Conservation (phyloP, 2,329 filamentous ascomycete genomes). For the Cladorrhinum sp. region DNA sequence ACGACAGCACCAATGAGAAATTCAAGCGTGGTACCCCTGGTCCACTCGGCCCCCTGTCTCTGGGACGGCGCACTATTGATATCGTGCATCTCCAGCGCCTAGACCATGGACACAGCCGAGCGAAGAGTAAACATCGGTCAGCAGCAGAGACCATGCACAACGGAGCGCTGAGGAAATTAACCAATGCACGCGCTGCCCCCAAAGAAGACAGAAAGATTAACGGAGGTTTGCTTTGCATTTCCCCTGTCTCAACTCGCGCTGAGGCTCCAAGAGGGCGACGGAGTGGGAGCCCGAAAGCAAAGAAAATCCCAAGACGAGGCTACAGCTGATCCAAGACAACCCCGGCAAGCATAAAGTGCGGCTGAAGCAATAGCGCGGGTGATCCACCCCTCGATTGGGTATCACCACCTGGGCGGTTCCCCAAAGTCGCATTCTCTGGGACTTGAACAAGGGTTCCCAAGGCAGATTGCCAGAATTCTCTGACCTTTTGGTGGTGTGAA, state of each 20-base stretch:
- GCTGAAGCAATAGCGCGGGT: constrained; percentile 7
- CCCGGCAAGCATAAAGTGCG: constrained; percentile 3
- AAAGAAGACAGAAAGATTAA: not conserved
- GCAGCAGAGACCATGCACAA: not conserved
- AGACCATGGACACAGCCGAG: not conserved
- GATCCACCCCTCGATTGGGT: not conserved
- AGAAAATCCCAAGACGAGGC: not conserved
- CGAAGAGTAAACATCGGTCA: not conserved
- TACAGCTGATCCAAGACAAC: not conserved
- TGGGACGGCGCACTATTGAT: not conserved
- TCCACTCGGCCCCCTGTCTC: not conserved
- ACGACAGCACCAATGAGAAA: not conserved
- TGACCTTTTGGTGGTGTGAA: not conserved
- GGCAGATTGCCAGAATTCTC: constrained; percentile 1
- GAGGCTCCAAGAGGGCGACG: not conserved
- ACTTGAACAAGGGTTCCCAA: not conserved
- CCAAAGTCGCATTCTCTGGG: not conserved
- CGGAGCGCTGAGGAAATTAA: not conserved
- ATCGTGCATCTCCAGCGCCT: not conserved
- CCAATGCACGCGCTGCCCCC: not conserved
- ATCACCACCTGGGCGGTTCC: not conserved
- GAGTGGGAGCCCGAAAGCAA: not conserved
- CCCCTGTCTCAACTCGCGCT: too few relatives aligned
- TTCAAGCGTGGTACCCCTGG: not conserved
- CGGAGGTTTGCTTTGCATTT: not conserved